Evolutionary conservation across 2,329 filamentous ascomycete genomes (phyloP).

Genomic region (Myriosclerotinia duriaeana): DNA sequence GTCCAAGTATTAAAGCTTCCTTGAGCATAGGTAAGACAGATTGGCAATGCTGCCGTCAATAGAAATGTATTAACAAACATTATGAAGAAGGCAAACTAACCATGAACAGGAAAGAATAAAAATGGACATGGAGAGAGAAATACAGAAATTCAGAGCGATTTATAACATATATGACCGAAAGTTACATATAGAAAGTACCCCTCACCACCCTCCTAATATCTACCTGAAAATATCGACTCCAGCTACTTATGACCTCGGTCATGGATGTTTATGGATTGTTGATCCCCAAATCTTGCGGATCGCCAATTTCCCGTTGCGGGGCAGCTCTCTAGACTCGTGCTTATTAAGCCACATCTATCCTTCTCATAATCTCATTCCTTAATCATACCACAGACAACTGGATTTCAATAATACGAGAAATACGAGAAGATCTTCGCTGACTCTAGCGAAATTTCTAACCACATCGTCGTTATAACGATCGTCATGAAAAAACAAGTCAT

Average conservation of each 20-base stretch:
- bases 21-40: conserved; percentile 20
- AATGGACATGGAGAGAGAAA: not conserved
- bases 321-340: not conserved
- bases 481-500: not conserved
- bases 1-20: conserved; percentile 25
- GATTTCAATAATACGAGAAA: not conserved
- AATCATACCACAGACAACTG: not conserved
- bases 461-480: not conserved
- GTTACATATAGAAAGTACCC: not conserved
- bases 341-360: not conserved
- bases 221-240: not conserved
- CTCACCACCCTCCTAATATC: not conserved
- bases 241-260: not conserved
- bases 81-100: not conserved
- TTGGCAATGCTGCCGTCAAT: not conserved
- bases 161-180: too few relatives aligned
- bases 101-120: not conserved
- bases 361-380: too few relatives aligned
- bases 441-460: not conserved
- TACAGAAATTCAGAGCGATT: not conserved
- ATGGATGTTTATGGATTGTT: not conserved
- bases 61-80: not conserved
- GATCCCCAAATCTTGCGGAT: too few relatives aligned
- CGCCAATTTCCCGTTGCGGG: not conserved
- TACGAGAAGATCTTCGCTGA: not conserved